Evolutionary conservation across 495 filamentous ascomycete genomes (phyloP).

Genomic region (Niebla homalea): DNA sequence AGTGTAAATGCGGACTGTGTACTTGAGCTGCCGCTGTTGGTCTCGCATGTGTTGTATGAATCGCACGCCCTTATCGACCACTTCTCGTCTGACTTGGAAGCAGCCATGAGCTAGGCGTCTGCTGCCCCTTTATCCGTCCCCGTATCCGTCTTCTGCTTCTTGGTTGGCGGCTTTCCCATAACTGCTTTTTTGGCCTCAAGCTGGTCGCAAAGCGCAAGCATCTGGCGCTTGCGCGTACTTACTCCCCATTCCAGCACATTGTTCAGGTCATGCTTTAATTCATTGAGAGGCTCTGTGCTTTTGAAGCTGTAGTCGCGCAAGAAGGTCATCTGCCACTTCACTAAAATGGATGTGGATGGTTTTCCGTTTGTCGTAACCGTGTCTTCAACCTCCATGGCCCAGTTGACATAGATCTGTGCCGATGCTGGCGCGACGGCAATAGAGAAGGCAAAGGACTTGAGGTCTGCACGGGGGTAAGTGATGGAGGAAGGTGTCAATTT

Average conservation of each 20-base stretch:
- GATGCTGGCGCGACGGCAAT: neutral
- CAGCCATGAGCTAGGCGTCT: too few species aligned
- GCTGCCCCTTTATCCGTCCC: neutral
- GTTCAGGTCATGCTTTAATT: neutral
- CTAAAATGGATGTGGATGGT: too few species aligned
- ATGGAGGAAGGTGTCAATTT: too few species aligned
- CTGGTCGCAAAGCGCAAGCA: neutral
- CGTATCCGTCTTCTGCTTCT: neutral
- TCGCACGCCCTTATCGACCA: too few species aligned
- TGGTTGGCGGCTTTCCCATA: neutral
- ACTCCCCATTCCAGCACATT: constrained; percentile 4
- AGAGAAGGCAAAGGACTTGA: neutral
- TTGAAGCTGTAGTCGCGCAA: neutral
- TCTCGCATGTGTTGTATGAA: too few species aligned
- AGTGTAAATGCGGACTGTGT: too few species aligned
- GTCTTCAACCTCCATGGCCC: neutral
- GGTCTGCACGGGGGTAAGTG: too few species aligned
- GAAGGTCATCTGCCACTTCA: neutral
- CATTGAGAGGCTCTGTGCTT: neutral
- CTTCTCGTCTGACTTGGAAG: too few species aligned
- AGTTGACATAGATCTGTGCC: neutral
- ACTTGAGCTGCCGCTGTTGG: too few species aligned
- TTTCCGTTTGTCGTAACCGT: too few species aligned
- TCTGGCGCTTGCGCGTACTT: neutral
- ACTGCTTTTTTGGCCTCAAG: neutral